Percentiles rank a stretch among this genome's conserved stretches.
phyloP scores from a whole-genome alignment of 148 eudicot genomes.

The Polygonum aviculare region DNA sequence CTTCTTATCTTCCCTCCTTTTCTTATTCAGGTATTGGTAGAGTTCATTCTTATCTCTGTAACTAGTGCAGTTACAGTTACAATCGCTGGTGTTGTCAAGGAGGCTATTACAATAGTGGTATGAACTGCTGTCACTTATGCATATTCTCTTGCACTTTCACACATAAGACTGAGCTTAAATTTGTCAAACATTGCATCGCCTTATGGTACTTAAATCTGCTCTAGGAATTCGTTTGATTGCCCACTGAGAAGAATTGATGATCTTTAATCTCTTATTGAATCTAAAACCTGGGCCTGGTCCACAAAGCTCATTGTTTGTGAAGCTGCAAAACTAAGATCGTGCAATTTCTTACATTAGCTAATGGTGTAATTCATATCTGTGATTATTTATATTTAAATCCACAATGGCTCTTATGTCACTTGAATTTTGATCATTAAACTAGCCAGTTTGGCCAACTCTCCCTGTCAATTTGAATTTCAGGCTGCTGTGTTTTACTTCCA shows the following conservation, averaged over 20 bases:
- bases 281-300: background rate
- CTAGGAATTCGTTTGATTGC: background rate
- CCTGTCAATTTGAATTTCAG: slow-evolving; percentile 29
- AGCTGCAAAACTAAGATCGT: background rate
- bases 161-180: background rate
- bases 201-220: background rate
- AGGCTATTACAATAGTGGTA: slow-evolving; percentile 93
- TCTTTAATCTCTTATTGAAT: background rate
- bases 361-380: background rate
- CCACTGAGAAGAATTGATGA: background rate
- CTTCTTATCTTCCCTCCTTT: background rate
- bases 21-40: slow-evolving; percentile 72
- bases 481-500: slow-evolving; percentile 97
- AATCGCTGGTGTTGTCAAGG: slow-evolving; percentile 95
- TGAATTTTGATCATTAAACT: background rate
- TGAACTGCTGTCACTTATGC: slow-evolving; percentile 9
- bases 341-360: background rate
- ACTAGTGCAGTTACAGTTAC: slow-evolving; percentile 99
- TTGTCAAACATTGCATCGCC: background rate
- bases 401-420: background rate
- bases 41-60: slow-evolving; percentile 77
- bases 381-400: background rate
- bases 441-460: background rate
- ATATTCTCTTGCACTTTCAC: slow-evolving; percentile 1
- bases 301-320: background rate